Conservation (phyloP, 176 grass and related monocot genomes). For the Aegilops speltoides region DNA sequence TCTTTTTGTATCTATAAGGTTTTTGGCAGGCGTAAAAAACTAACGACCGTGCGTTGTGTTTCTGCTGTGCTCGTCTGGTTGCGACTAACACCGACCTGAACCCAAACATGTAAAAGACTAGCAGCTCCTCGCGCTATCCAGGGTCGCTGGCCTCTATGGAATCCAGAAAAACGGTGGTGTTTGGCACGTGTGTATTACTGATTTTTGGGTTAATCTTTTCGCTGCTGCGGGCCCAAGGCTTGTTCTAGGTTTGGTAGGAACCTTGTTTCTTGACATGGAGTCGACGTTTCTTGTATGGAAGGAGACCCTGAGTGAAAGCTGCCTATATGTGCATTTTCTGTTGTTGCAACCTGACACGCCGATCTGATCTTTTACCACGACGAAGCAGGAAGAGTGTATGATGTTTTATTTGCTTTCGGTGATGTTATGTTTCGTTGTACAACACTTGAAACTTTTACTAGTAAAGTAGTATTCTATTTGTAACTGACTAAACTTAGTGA, state of each 20-base stretch:
- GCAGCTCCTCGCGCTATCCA: neutral
- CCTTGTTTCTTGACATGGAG: neutral
- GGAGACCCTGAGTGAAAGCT: neutral
- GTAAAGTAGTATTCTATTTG: neutral
- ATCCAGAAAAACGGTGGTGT: neutral
- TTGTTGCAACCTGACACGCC: neutral
- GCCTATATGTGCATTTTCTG: neutral
- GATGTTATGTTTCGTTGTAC: neutral
- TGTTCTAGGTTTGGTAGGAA: neutral
- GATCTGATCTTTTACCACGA: neutral
- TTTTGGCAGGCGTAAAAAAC: neutral
- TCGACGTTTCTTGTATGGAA: neutral
- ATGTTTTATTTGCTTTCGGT: neutral
- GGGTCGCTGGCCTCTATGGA: neutral
- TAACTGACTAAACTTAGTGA: neutral
- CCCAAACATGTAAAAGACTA: neutral
- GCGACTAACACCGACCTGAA: neutral
- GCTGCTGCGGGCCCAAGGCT: neutral
- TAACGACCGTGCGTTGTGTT: neutral
- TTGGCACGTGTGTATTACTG: neutral
- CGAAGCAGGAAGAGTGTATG: neutral
- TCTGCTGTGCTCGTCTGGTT: neutral
- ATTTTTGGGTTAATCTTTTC: neutral
- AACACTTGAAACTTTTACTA: neutral
- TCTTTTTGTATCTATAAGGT: slow-evolving; percentile 4